phyloP scores from a whole-genome alignment of 306 rosid species.

The Castanospermum australe region DNA sequence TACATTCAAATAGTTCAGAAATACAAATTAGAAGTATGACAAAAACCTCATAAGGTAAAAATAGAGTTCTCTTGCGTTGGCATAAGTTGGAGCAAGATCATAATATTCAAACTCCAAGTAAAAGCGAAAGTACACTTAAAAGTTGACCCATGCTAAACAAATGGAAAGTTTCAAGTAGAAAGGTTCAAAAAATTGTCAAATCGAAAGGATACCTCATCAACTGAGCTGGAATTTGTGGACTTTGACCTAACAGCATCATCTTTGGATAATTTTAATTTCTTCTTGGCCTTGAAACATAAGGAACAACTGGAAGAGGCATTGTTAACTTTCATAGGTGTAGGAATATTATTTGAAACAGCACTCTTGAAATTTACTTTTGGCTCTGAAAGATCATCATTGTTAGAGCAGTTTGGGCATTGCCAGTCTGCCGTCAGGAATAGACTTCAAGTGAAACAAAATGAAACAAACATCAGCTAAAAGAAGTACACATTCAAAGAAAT shows the following conservation, averaged over 20 bases:
- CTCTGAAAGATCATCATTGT: background rate
- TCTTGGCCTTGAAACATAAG: background rate
- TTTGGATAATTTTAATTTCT: background rate
- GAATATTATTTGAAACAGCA: no score
- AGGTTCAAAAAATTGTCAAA: background rate
- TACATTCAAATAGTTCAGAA: background rate
- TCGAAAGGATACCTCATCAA: background rate
- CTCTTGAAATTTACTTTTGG: background rate
- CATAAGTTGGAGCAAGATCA: background rate
- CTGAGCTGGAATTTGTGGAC: background rate
- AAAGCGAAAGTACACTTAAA: background rate
- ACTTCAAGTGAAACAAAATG: background rate
- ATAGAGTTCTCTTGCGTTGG: background rate
- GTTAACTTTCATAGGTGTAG: background rate
- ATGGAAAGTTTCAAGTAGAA: background rate
- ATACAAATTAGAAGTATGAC: background rate
- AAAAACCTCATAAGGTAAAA: background rate
- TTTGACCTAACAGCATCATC: background rate
- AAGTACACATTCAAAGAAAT: background rate
- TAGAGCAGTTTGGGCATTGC: constrained; percentile 5
- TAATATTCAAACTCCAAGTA: background rate
- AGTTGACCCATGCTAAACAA: background rate
- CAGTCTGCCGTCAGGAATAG: background rate
- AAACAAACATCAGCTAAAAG: background rate
- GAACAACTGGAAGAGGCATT: background rate